Evolutionary conservation across 768 basidiomycete genomes (phyloP).

Genomic region (Suillus lakei): DNA sequence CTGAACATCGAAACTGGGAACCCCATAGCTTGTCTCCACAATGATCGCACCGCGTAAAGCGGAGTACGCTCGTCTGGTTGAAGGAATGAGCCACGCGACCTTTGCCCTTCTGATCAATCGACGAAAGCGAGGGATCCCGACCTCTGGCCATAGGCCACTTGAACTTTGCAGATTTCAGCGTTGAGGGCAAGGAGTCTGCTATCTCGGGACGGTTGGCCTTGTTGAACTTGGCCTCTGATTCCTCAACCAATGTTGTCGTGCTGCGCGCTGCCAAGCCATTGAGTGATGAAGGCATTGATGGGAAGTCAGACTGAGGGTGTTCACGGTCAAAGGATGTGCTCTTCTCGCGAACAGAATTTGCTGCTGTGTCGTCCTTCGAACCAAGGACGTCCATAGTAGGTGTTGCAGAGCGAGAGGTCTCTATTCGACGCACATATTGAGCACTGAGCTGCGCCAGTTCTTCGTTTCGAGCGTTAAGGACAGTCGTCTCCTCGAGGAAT

Average conservation of each 20-base stretch:
- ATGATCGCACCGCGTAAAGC: constrained; percentile 92
- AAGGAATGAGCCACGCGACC: constrained; percentile 75
- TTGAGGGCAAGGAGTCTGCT: constrained; percentile 50
- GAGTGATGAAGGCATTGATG: constrained; percentile 18
- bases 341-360: constrained; percentile 24
- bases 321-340: constrained; percentile 36
- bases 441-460: constrained; percentile 88
- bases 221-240: constrained; percentile 31
- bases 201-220: constrained; percentile 35
- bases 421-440: constrained; percentile 81
- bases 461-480: constrained; percentile 89
- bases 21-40: constrained; percentile 99
- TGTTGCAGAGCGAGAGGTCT: constrained; percentile 37
- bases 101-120: constrained; percentile 45
- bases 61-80: constrained; percentile 85
- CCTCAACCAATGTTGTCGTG: constrained; percentile 28
- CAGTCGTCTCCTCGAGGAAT: constrained; percentile 90
- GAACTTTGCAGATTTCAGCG: constrained; percentile 62
- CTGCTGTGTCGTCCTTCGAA: constrained; percentile 8
- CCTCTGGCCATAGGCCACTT: constrained; percentile 71
- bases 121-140: constrained; percentile 46
- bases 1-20: constrained; percentile 87
- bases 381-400: constrained; percentile 15
- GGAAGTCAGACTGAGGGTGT: constrained; percentile 18
- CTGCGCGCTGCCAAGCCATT: constrained; percentile 24